Evolutionary conservation across 169 alveolate genomes (phyloP).

Genomic region (Plasmodium falciparum): DNA sequence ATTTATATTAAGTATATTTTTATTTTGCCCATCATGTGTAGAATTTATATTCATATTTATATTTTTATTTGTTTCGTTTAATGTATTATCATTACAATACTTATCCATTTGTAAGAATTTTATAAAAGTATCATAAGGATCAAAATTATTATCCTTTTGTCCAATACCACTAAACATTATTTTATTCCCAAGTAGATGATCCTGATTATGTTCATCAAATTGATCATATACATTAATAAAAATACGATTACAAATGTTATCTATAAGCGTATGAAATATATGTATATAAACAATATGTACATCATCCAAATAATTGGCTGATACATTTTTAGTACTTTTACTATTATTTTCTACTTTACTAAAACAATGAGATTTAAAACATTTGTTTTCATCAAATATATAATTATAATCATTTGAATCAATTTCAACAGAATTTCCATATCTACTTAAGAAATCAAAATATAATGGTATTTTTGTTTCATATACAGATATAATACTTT

Average conservation of each 20-base stretch:
- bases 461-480: constrained; percentile 67
- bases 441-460: constrained; percentile 70
- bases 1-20: background rate
- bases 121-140: constrained; percentile 31
- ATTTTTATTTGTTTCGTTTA: background rate
- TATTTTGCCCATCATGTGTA: background rate
- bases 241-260: constrained; percentile 55
- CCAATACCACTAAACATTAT: constrained; percentile 66
- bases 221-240: constrained; percentile 58
- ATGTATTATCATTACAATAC: background rate
- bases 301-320: constrained; percentile 57
- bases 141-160: constrained; percentile 13
- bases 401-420: constrained; percentile 52
- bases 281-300: constrained; percentile 41
- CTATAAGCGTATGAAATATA: constrained; percentile 55
- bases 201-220: constrained; percentile 34
- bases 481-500: constrained; percentile 65
- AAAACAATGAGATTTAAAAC: constrained; percentile 62
- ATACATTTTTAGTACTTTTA: constrained; percentile 14
- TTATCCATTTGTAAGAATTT: constrained; percentile 21
- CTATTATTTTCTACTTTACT: constrained; percentile 41
- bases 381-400: constrained; percentile 68
- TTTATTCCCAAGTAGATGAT: constrained; percentile 15
- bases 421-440: constrained; percentile 71
- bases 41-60: background rate